Percentiles rank a stretch among this genome's conserved stretches.
Evolutionary conservation across 2,329 filamentous ascomycete genomes (phyloP).

Genomic region (Cryphonectria radicalis): DNA sequence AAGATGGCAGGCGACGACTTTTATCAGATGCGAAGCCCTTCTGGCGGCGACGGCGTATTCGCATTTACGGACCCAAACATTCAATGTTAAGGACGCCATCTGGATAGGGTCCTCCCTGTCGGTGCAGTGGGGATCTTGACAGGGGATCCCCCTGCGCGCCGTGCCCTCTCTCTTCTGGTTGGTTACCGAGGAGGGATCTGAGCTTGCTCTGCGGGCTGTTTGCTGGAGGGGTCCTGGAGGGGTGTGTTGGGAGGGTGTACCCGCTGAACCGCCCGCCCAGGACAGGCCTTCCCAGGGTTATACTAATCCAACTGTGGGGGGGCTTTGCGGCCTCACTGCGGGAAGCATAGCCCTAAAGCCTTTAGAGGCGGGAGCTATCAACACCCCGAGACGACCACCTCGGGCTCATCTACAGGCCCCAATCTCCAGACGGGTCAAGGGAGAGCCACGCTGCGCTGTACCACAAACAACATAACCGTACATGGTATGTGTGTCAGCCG

Average conservation of each 20-base stretch:
- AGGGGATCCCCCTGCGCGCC: neutral
- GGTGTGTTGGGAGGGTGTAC: neutral
- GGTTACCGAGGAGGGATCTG: neutral
- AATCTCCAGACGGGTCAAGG: neutral
- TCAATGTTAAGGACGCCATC: neutral
- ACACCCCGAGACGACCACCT: neutral
- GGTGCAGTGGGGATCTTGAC: neutral
- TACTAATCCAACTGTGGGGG: neutral
- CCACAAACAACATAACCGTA: neutral
- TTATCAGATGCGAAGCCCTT: constrained; percentile 1
- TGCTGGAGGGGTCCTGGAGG: neutral
- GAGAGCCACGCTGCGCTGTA: neutral
- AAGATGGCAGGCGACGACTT: neutral
- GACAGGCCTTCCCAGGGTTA: neutral
- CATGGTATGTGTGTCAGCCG: neutral
- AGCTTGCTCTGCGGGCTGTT: neutral
- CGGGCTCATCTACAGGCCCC: neutral
- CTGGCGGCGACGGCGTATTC: neutral
- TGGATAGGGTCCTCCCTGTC: neutral
- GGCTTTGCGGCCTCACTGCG: neutral
- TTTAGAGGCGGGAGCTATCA: neutral
- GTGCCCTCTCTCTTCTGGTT: neutral
- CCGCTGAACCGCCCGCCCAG: neutral
- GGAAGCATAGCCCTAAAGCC: neutral
- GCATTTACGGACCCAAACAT: neutral